Evolutionary conservation across 768 basidiomycete genomes (phyloP).

Genomic region (Leccinum rimulosum): DNA sequence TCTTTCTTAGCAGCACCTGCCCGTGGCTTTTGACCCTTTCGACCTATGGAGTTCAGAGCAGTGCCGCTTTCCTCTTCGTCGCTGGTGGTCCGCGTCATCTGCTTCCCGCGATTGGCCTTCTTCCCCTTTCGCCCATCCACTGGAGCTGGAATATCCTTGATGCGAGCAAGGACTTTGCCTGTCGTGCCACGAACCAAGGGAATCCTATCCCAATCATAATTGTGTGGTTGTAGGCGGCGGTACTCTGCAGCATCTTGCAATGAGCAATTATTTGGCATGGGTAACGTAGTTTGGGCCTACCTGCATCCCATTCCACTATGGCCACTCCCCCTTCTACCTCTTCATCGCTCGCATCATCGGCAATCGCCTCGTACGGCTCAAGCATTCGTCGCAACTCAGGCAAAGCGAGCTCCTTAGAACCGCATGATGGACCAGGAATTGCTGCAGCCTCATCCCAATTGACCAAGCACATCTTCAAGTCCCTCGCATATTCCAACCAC

Average conservation of each 20-base stretch:
- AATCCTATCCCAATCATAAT: not conserved
- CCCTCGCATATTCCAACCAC: not conserved
- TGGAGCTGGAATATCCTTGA: not conserved
- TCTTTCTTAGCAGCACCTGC: no score
- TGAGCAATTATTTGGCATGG: not conserved
- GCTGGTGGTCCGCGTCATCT: not conserved
- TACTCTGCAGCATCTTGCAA: not conserved
- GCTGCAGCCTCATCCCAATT: not conserved
- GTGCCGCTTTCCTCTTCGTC: not conserved
- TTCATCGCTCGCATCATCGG: not conserved
- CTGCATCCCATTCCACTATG: not conserved
- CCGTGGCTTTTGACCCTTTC: no score
- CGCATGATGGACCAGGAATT: not conserved
- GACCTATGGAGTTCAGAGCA: no score
- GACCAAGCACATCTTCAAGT: not conserved
- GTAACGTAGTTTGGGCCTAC: not conserved
- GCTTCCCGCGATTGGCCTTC: not conserved
- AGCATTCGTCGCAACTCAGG: not conserved
- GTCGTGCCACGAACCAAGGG: not conserved
- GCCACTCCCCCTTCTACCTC: not conserved
- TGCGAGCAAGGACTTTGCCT: not conserved
- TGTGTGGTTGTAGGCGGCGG: not conserved
- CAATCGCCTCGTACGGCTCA: not conserved
- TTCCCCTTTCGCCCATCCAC: not conserved
- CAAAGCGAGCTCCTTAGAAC: not conserved